Conservation (phyloP, 768 basidiomycete species). For the Terana coerulea region DNA sequence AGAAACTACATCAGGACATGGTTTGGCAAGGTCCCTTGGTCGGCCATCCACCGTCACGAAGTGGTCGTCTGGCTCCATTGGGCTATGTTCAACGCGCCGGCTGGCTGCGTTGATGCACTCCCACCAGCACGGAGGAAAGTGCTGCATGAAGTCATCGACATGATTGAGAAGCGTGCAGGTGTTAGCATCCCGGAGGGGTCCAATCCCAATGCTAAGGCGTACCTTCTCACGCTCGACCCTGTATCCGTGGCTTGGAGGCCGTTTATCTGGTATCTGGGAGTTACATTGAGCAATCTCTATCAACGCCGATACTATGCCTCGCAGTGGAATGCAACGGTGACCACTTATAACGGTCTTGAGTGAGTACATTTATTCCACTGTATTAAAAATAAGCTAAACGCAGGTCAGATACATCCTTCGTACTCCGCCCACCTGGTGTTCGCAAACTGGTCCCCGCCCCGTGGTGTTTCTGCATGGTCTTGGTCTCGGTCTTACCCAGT, state of each 20-base stretch:
- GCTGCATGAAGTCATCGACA: conserved; percentile 55
- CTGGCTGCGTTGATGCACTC: conserved; percentile 49
- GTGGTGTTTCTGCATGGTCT: conserved; percentile 87
- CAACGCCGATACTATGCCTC: conserved; percentile 42
- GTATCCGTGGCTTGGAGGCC: conserved; percentile 71
- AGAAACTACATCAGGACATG: conserved; percentile 62
- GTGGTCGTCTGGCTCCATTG: conserved; percentile 78
- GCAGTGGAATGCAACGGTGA: conserved; percentile 40
- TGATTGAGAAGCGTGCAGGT: conserved; percentile 73
- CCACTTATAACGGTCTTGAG: conserved; percentile 65
- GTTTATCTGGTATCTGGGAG: conserved; percentile 53
- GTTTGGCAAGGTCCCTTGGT: conserved; percentile 75
- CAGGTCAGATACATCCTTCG: conserved; percentile 65
- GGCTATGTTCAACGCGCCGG: conserved; percentile 69
- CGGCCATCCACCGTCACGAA: conserved; percentile 57
- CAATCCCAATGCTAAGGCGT: conserved; percentile 45
- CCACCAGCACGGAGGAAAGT: conserved; percentile 42
- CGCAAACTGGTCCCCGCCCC: conserved; percentile 55
- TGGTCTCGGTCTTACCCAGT: conserved; percentile 77
- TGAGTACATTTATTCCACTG: conserved; percentile 31
- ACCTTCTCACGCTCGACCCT: conserved; percentile 75
- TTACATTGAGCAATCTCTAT: conserved; percentile 45
- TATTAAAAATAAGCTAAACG: neutral
- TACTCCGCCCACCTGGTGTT: conserved; percentile 63
- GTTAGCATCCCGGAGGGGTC: conserved; percentile 58